phyloP scores from a whole-genome alignment of 129 eudicot genomes.

The Lactuca saligna region DNA sequence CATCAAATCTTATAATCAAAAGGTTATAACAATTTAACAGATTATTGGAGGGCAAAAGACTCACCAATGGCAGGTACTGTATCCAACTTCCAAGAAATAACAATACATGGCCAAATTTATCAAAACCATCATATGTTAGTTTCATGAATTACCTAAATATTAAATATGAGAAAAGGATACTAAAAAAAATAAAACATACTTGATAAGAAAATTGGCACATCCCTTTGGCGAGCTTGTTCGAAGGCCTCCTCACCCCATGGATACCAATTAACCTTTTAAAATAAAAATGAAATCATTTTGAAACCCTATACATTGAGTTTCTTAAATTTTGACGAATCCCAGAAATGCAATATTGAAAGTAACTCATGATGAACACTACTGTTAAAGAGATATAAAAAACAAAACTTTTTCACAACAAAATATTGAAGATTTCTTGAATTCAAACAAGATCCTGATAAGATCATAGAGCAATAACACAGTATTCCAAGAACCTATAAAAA shows the following conservation, averaged over 20 bases:
- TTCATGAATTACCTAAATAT: not conserved
- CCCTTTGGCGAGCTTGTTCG: constrained; percentile 74
- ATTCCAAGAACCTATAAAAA: constrained; percentile 9
- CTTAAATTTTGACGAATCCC: not conserved
- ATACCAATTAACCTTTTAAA: constrained; percentile 86
- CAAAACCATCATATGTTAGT: constrained; percentile 23
- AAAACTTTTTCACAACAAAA: constrained; percentile 6
- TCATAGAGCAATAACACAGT: constrained; percentile 1
- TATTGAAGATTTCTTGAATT: constrained; percentile 6
- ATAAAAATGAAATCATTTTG: constrained; percentile 4
- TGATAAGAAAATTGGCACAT: constrained; percentile 91
- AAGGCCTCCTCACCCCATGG: constrained; percentile 99
- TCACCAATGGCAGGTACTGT: constrained; percentile 99
- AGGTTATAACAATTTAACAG: not conserved
- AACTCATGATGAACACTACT: constrained; percentile 8
- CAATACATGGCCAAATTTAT: constrained; percentile 17
- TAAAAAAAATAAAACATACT: constrained; percentile 43
- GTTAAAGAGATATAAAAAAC: not conserved
- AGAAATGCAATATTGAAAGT: not conserved
- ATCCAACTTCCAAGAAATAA: constrained; percentile 70
- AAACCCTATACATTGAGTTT: not conserved
- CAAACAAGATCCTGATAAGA: constrained; percentile 14
- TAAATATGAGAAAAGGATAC: not conserved
- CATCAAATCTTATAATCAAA: not conserved
- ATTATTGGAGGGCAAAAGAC: constrained; percentile 21